These are phyloP conservation scores for Rhodotorula paludigena DNA, from an alignment of 768 basidiomycete species.

Conservation along the genomic window DNA sequence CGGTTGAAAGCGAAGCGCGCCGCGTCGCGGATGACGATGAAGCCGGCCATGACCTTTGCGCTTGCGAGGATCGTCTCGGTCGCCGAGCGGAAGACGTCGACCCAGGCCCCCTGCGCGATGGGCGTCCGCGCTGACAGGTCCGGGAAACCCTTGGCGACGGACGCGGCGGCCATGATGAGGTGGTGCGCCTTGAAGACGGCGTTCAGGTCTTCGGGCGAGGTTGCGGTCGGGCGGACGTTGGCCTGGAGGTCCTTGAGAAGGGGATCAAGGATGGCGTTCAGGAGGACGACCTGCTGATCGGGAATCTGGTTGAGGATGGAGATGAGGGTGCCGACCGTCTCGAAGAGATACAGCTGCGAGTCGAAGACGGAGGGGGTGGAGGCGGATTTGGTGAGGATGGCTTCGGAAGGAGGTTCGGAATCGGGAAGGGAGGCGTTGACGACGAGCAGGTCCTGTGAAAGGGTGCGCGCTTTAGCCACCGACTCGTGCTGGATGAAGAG, in stretches of 20 bases:
- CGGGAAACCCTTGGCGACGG: slow-evolving; percentile 93
- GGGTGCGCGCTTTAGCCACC: background rate
- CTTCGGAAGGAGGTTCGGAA: slow-evolving; percentile 63
- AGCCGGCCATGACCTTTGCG: slow-evolving; percentile 78
- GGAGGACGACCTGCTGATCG: slow-evolving; percentile 62
- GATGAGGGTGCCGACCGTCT: slow-evolving; percentile 77
- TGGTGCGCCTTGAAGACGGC: slow-evolving; percentile 87
- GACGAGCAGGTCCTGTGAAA: slow-evolving; percentile 66
- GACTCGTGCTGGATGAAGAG: too few species aligned
- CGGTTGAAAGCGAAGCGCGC: slow-evolving; percentile 89
- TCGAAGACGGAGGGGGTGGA: slow-evolving; percentile 69
- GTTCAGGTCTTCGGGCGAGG: slow-evolving; percentile 56
- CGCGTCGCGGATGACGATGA: slow-evolving; percentile 84
- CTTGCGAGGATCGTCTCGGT: slow-evolving; percentile 82
- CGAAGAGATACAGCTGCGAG: slow-evolving; percentile 89
- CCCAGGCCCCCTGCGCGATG: slow-evolving; percentile 61
- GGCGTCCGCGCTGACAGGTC: slow-evolving; percentile 68
- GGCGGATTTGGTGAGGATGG: slow-evolving; percentile 69
- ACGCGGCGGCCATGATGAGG: slow-evolving; percentile 87
- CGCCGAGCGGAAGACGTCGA: slow-evolving; percentile 75
- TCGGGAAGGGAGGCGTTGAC: slow-evolving; percentile 74
- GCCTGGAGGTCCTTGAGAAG: slow-evolving; percentile 64
- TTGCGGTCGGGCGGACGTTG: slow-evolving; percentile 6
- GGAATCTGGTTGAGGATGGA: slow-evolving; percentile 63
- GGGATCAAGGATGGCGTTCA: slow-evolving; percentile 67